Evolutionary conservation across 2,329 filamentous ascomycete species (phyloP).

Genomic region (Xylaria arbuscula): DNA sequence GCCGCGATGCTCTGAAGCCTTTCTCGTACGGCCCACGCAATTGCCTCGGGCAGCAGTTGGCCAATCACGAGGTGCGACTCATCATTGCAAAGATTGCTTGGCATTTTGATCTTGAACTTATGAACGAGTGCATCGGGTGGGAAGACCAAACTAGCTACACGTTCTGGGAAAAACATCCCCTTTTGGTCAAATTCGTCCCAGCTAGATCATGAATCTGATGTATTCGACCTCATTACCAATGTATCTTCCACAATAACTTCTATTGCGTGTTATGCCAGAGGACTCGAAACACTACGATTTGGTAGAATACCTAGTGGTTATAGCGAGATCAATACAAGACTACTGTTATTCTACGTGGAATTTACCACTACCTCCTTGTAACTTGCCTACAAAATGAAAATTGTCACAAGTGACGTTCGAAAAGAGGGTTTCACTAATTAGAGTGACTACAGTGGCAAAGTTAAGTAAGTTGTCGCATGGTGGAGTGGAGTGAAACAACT

Average conservation of each 20-base stretch:
- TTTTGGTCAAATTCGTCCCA: neutral
- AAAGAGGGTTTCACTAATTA: no score
- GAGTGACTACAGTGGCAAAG: no score
- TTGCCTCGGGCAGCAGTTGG: conserved; percentile 12
- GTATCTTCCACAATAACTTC: neutral
- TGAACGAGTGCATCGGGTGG: neutral
- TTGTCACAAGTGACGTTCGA: no score
- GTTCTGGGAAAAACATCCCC: neutral
- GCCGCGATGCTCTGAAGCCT: neutral
- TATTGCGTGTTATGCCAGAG: neutral
- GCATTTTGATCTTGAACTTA: conserved; percentile 16
- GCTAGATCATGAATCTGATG: neutral
- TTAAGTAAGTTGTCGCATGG: no score
- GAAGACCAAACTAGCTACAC: neutral
- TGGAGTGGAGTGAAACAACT: no score
- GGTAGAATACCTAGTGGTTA: neutral
- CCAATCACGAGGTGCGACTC: conserved; percentile 12
- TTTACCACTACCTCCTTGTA: neutral
- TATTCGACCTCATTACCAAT: neutral
- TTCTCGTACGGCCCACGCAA: conserved; percentile 17
- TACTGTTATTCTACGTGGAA: neutral
- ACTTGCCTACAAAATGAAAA: neutral
- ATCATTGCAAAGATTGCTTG: conserved; percentile 12
- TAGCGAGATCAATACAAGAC: neutral
- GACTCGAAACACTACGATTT: neutral